Evolutionary conservation across 768 basidiomycete genomes (phyloP).

Genomic region (Xanthoconium purpureum): DNA sequence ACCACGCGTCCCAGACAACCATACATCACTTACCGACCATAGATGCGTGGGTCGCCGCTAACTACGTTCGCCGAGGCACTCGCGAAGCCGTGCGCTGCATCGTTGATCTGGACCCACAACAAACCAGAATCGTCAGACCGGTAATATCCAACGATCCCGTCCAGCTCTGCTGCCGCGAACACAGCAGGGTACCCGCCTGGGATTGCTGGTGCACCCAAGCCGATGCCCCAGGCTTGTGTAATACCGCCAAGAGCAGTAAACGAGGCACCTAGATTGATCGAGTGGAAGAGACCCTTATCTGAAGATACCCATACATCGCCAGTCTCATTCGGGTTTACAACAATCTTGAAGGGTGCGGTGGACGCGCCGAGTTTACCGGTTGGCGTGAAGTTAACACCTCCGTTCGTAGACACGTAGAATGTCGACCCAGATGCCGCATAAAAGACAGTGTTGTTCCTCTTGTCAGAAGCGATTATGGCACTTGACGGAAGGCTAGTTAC

Average conservation of each 20-base stretch:
- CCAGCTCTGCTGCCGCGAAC: constrained; percentile 2
- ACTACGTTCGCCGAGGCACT: constrained; percentile 45
- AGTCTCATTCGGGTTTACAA: background rate
- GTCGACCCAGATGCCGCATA: constrained; percentile 53
- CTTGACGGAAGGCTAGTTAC: constrained; percentile 45
- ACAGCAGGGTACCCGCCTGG: background rate
- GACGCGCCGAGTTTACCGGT: constrained; percentile 2
- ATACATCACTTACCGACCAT: constrained; percentile 8
- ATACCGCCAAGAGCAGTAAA: background rate
- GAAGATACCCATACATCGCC: constrained; percentile 13
- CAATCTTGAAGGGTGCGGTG: constrained; percentile 9
- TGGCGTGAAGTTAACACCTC: constrained; percentile 44
- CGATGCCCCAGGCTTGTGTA: constrained; percentile 6
- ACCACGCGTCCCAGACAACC: background rate
- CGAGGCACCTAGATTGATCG: background rate
- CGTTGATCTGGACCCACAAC: constrained; percentile 60
- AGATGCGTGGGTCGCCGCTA: constrained; percentile 33
- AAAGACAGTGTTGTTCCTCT: constrained; percentile 53
- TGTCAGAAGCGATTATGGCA: constrained; percentile 62
- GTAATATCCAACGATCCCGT: constrained; percentile 29
- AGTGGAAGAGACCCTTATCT: constrained; percentile 7
- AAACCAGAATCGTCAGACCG: constrained; percentile 54
- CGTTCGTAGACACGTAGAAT: constrained; percentile 61
- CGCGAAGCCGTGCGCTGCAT: constrained; percentile 56
- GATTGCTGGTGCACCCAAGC: constrained; percentile 1